Conservation (phyloP, 768 basidiomycete genomes). For the Lyophyllum semitale region DNA sequence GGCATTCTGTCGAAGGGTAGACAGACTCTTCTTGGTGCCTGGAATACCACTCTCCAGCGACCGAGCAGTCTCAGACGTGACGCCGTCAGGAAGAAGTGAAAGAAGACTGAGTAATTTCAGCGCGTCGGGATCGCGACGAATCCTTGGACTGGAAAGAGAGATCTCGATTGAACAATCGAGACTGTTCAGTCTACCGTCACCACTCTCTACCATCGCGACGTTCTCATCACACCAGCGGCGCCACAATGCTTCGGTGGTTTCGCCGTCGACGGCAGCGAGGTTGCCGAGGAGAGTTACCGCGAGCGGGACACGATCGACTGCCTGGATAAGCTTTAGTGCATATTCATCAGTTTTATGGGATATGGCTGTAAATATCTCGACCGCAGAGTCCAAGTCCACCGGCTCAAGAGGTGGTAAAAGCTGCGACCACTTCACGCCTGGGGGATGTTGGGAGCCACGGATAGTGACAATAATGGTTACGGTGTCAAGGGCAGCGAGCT, state of each 20-base stretch:
- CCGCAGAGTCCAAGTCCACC: slow-evolving; percentile 24
- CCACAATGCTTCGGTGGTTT: slow-evolving; percentile 29
- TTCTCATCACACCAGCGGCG: slow-evolving; percentile 29
- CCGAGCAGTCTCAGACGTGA: slow-evolving; percentile 18
- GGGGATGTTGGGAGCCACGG: slow-evolving; percentile 30
- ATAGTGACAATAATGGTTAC: slow-evolving; percentile 29
- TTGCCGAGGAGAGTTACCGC: slow-evolving; percentile 34
- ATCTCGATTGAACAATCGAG: slow-evolving; percentile 32
- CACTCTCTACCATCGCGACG: slow-evolving; percentile 28
- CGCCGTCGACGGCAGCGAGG: slow-evolving; percentile 31
- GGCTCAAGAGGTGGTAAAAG: slow-evolving; percentile 27
- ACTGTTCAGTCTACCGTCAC: slow-evolving; percentile 27
- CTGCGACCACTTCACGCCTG: slow-evolving; percentile 24
- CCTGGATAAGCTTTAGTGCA: slow-evolving; percentile 23
- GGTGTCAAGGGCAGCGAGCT: slow-evolving; percentile 19
- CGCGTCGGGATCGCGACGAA: slow-evolving; percentile 25
- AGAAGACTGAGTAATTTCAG: slow-evolving; percentile 26
- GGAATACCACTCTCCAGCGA: slow-evolving; percentile 20
- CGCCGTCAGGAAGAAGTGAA: slow-evolving; percentile 30
- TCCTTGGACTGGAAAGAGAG: slow-evolving; percentile 29
- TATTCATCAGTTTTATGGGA: slow-evolving; percentile 22
- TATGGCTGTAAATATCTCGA: slow-evolving; percentile 25
- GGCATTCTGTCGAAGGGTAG: slow-evolving; percentile 28
- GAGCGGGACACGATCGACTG: slow-evolving; percentile 33
- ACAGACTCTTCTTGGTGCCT: slow-evolving; percentile 23